These are phyloP conservation scores for Alternaria consortialis DNA, from an alignment of 2,329 filamentous ascomycete genomes.

Conservation along the genomic window DNA sequence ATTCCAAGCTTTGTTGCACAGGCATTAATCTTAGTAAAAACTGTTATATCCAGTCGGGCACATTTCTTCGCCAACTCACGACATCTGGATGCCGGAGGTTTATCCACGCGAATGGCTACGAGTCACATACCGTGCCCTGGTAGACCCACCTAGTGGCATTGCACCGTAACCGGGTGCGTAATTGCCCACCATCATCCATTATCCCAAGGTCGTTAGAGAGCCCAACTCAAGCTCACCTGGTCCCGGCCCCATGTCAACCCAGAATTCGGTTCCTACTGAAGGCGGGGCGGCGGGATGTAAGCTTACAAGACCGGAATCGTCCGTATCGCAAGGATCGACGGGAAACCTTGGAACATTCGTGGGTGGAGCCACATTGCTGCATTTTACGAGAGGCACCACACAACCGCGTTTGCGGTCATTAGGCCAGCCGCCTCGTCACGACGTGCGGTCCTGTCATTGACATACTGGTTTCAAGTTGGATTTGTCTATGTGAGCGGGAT, in stretches of 20 bases:
- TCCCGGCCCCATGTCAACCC: constrained; percentile 15
- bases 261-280: constrained; percentile 12
- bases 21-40: not conserved
- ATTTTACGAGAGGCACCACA: not conserved
- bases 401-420: not conserved
- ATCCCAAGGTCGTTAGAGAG: constrained; percentile 1
- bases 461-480: constrained; percentile 5
- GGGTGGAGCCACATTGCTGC: constrained; percentile 7
- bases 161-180: constrained; percentile 16
- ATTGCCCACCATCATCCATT: constrained; percentile 9
- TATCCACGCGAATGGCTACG: constrained; percentile 21
- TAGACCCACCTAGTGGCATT: constrained; percentile 9
- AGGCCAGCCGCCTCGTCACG: not conserved
- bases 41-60: not conserved
- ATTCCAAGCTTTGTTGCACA: constrained; percentile 3
- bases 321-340: not conserved
- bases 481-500: constrained; percentile 1
- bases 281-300: constrained; percentile 15
- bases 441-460: not conserved
- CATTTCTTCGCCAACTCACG: not conserved
- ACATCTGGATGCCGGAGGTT: constrained; percentile 11
- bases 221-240: constrained; percentile 1
- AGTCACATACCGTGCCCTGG: constrained; percentile 12
- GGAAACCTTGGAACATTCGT: not conserved
- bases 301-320: constrained; percentile 10